Percentiles rank a stretch among this genome's conserved stretches.
These are phyloP conservation scores for Mycena chlorophos DNA, from an alignment of 768 basidiomycete genomes.

Conservation along the genomic window DNA sequence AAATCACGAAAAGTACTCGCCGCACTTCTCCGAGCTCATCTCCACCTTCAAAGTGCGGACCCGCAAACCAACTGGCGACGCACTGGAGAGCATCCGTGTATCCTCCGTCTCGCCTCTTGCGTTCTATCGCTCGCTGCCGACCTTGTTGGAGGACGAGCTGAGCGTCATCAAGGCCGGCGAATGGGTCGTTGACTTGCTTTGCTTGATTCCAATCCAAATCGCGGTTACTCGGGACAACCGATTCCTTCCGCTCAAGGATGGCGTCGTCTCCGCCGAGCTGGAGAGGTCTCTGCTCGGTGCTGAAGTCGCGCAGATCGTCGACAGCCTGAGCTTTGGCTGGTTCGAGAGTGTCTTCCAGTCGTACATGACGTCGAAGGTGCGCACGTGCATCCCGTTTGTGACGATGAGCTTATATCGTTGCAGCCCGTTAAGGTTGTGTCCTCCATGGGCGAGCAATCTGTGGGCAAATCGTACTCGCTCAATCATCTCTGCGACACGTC, in stretches of 20 bases:
- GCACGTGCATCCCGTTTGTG: slow-evolving; percentile 4
- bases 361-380: slow-evolving; percentile 61
- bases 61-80: slow-evolving; percentile 51
- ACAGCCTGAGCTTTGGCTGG: slow-evolving; percentile 60
- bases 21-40: slow-evolving; percentile 49
- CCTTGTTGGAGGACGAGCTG: slow-evolving; percentile 10
- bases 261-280: slow-evolving; percentile 46
- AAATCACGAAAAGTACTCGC: slow-evolving; percentile 34
- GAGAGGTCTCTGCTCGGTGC: slow-evolving; percentile 60
- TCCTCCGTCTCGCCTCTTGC: slow-evolving; percentile 30
- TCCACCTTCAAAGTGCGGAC: slow-evolving; percentile 47
- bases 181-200: slow-evolving; percentile 62
- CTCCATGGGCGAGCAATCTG: slow-evolving; percentile 70
- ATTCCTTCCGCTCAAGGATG: slow-evolving; percentile 60
- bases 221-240: slow-evolving; percentile 60
- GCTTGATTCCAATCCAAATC: slow-evolving; percentile 65
- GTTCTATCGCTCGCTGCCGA: slow-evolving; percentile 25
- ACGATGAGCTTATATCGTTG: neutral
- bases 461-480: slow-evolving; percentile 59
- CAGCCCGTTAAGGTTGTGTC: slow-evolving; percentile 66
- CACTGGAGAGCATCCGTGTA: slow-evolving; percentile 41
- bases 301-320: slow-evolving; percentile 56
- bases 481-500: slow-evolving; percentile 66
- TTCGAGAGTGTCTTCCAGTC: slow-evolving; percentile 65
- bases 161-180: slow-evolving; percentile 53